Base-by-base conservation (phyloP, 176 grass and related monocot species). In the Aegilops tauschii region DNA sequence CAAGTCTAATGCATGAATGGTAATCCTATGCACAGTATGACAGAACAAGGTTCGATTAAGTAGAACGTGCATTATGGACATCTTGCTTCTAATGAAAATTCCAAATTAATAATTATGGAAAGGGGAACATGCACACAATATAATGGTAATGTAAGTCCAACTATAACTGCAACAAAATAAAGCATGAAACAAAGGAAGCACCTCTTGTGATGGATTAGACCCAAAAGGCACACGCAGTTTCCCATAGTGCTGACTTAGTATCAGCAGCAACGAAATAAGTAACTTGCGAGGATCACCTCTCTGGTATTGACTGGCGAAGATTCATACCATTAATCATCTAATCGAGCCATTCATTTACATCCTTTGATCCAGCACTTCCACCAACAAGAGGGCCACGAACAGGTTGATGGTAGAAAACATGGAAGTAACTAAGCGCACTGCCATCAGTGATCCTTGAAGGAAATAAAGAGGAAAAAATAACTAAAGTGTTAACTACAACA, bases 301-400 rank as follows among this genome's bases (percentile, higher is more conserved):
- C 65, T 96, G 83, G 81, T 91, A 83, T 78, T 94, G 90, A 47
- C 32, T 80, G 12, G 66, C 61, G 13, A 80, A 88, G 87, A 85
- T 61, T 83, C 92, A 54, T 90, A 96, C 65, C 77, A 86, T 65
- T 12, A 45, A 93, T 93, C 87, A 93, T 96, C 76, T 99, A 94
- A 91, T 96, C 94, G 76, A 99, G 78, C 94, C 97, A 99, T 88
- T 94, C 96, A 80, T 94, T 92, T 37, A 94, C 92, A 87, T 94
- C 94, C 88, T 99, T 99, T 59, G 94, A 78, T 88, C 16, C 47
- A 50, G 85, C 91, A 85, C 39, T 95, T 79, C 91, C 93, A 86
- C 93, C 89, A 28, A 92, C 91, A 76, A 95, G 95, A 65, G 95
- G 91, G 50, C 93, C 91, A 67, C 89, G 86, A 74, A 93, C 81